These are phyloP conservation scores for Barnettozyma hawaiiensis DNA, from an alignment of 1,139 yeast species.

Conservation along the genomic window DNA sequence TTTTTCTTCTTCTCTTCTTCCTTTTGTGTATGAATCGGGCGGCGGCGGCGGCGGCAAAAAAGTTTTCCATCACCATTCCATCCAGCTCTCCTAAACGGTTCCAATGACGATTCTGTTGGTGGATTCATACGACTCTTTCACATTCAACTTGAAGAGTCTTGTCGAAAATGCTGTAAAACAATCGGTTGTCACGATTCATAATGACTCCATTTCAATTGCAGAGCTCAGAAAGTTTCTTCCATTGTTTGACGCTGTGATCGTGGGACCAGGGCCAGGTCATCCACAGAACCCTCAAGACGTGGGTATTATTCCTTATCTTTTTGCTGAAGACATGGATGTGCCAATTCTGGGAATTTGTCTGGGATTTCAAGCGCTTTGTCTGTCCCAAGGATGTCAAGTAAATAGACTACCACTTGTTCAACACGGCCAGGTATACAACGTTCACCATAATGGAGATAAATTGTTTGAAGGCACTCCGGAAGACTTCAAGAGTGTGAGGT, in stretches of 20 bases:
- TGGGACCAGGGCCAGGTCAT: conserved; percentile 98
- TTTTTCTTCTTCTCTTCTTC: no score
- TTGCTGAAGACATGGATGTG: conserved; percentile 27
- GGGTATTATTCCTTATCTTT: conserved; percentile 54
- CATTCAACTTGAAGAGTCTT: conserved; percentile 69
- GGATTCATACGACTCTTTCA: conserved; percentile 93
- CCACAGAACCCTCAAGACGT: conserved; percentile 62
- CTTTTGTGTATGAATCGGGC: no score
- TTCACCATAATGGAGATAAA: conserved; percentile 32
- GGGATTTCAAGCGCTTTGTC: conserved; percentile 84
- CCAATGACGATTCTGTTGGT: conserved; percentile 52
- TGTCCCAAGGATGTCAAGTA: conserved; percentile 56
- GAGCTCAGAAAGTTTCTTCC: conserved; percentile 33
- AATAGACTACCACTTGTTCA: conserved; percentile 50
- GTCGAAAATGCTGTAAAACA: conserved; percentile 50
- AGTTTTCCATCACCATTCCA: background rate
- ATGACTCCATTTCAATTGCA: conserved; percentile 54
- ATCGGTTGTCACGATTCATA: conserved; percentile 64
- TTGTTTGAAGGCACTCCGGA: conserved; percentile 38
- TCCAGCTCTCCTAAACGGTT: background rate
- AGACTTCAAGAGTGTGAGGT: conserved; percentile 66
- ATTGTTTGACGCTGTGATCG: conserved; percentile 68
- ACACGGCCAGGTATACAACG: conserved; percentile 79
- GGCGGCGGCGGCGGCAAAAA: background rate
- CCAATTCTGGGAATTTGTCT: conserved; percentile 91